Base-by-base conservation (phyloP, 2,329 filamentous ascomycete genomes). In the Clonostachys sp. region DNA sequence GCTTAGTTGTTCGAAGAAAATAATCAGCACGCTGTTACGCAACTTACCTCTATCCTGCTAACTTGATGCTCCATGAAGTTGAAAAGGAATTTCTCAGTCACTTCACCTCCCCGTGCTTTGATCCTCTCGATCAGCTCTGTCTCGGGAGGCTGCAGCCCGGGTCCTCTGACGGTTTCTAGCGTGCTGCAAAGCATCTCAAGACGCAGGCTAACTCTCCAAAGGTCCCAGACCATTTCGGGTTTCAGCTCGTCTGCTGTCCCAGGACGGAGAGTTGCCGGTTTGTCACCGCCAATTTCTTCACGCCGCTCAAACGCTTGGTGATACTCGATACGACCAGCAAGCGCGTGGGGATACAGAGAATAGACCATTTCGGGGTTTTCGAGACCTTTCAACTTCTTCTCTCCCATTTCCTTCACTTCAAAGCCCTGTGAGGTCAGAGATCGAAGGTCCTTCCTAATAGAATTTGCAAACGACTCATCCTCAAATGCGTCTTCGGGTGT, bases 351-450 rank as follows among this genome's bases (percentile, higher is more conserved):
- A 63, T 96, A 99, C 64, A 99, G 87, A 49, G 95, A 84, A 68
- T 96, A 97, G 56, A 99, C 86, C 51, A 91, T 86, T 65, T 99
- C 94, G 0, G 94, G 92, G 61, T 99, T 99, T 67, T 99, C 94
- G 12, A 99, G 83, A 33, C 94, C 94, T 70, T 99, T 99, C 48
- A 99, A 77, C 61, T 96, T 96, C 55, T 87, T 86, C 67, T 97
- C 91, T 44, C 94, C 94, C 64, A 96, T 86, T 59, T 96, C 91
- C 67, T 96, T 96, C 61, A 97, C 91, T 63, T 96, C 90, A 60
- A 97, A 99, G 8, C 94, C 94, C 67, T 95, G 90, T 43, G 85
- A 91, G 56, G 86, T 94, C 24, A 99, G 78, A 30, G 89, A 87
- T 44, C 90, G 83, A 17, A 99, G 75, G 66, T 99, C 94, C 47